Evolutionary conservation across 305 asterid genomes (phyloP).

Genomic region (Solanum hybrid): DNA sequence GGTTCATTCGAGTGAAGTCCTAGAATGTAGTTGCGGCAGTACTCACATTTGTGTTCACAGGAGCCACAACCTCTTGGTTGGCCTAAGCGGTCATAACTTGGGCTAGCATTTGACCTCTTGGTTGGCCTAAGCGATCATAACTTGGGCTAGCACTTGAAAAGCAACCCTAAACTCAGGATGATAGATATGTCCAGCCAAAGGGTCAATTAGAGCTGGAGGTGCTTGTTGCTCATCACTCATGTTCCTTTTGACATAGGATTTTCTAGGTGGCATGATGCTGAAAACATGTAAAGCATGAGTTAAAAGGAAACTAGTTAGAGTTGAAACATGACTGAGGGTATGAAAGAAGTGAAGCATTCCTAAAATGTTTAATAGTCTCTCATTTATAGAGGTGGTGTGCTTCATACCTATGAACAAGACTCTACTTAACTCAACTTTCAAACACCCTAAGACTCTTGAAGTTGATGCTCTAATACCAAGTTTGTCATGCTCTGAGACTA

Average conservation of each 20-base stretch:
- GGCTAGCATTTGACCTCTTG: not conserved
- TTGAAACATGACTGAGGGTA: not conserved
- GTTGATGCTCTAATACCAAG: not conserved
- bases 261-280: not conserved
- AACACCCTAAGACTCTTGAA: not conserved
- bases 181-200: not conserved
- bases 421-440: not conserved
- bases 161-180: not conserved
- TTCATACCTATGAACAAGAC: not conserved
- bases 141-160: not conserved
- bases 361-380: not conserved
- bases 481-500: not conserved
- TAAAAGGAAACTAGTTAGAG: not conserved
- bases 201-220: not conserved
- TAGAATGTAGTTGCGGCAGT: not conserved
- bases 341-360: not conserved
- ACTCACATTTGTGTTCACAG: not conserved
- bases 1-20: not conserved
- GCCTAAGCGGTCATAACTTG: not conserved
- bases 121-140: not conserved
- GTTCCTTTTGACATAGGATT: not conserved
- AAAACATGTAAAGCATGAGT: not conserved
- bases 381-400: not conserved
- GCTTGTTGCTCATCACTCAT: not conserved
- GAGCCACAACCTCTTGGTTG: not conserved